These are phyloP conservation scores for Eimeria falciformis DNA, from an alignment of 169 alveolate genomes.

Conservation along the genomic window DNA sequence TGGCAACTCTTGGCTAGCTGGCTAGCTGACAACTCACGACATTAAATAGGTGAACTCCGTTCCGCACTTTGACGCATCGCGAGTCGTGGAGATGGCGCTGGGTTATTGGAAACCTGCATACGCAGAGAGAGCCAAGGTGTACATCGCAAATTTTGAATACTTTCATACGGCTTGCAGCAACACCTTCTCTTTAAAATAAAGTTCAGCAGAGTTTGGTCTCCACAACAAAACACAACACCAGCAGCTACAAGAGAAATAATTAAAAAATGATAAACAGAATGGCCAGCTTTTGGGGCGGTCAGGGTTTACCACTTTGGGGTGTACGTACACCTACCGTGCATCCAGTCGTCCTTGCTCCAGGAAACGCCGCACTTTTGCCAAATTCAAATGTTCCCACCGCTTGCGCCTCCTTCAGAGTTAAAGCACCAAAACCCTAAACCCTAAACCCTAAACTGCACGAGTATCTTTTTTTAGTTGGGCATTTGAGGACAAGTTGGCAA, in stretches of 20 bases:
- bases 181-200: too few relatives aligned
- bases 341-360: constrained; percentile 90
- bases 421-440: too few relatives aligned
- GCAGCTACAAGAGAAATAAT: neutral
- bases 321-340: constrained; percentile 76
- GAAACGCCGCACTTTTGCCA: constrained; percentile 87
- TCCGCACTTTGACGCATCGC: constrained; percentile 85
- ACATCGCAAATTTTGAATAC: neutral
- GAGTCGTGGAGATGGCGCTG: constrained; percentile 92
- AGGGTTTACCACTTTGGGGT: neutral
- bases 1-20: neutral
- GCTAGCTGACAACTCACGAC: constrained; percentile 76
- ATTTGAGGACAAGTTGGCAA: too few relatives aligned
- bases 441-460: neutral
- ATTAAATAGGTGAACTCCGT: constrained; percentile 89
- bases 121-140: neutral
- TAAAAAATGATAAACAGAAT: too few relatives aligned
- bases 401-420: constrained; percentile 81
- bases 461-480: too few relatives aligned
- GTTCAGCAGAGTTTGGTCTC: too few relatives aligned
- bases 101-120: constrained; percentile 86
- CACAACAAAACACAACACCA: neutral
- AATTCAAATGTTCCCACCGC: constrained; percentile 85
- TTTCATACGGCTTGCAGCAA: too few relatives aligned
- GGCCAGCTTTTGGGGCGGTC: neutral